phyloP scores from a whole-genome alignment of 2,329 filamentous ascomycete species.

The Paramyrothecium roridum region DNA sequence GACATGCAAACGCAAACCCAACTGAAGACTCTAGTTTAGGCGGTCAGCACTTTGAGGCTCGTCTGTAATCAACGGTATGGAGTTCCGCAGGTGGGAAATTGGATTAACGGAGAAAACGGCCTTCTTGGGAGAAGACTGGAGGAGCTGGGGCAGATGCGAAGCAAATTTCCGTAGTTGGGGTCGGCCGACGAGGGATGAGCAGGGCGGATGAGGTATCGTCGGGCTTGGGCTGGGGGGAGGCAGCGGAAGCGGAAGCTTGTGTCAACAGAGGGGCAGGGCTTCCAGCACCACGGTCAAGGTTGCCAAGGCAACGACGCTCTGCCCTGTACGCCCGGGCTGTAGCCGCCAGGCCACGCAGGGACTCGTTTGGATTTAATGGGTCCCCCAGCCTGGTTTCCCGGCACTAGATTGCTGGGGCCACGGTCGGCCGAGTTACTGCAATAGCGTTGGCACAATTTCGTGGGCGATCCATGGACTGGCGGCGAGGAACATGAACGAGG shows the following conservation, averaged over 20 bases:
- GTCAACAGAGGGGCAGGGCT: conserved; percentile 7
- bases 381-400: background rate
- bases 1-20: too few species aligned
- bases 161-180: conserved; percentile 11
- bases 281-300: conserved; percentile 4
- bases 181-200: conserved; percentile 8
- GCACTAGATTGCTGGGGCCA: background rate
- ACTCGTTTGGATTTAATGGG: too few species aligned
- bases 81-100: background rate
- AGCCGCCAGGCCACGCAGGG: too few species aligned
- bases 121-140: background rate
- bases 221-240: conserved; percentile 7
- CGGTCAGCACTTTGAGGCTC: too few species aligned
- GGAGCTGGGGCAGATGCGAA: background rate
- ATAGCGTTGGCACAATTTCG: background rate
- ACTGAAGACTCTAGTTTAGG: too few species aligned
- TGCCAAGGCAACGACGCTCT: background rate
- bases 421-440: background rate
- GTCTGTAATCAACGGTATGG: too few species aligned
- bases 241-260: background rate
- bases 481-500: too few species aligned
- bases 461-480: background rate
- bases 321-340: too few species aligned
- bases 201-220: too few species aligned
- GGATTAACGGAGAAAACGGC: background rate